Evolutionary conservation across 768 basidiomycete species (phyloP).

Genomic region (Mycena capillaripes): DNA sequence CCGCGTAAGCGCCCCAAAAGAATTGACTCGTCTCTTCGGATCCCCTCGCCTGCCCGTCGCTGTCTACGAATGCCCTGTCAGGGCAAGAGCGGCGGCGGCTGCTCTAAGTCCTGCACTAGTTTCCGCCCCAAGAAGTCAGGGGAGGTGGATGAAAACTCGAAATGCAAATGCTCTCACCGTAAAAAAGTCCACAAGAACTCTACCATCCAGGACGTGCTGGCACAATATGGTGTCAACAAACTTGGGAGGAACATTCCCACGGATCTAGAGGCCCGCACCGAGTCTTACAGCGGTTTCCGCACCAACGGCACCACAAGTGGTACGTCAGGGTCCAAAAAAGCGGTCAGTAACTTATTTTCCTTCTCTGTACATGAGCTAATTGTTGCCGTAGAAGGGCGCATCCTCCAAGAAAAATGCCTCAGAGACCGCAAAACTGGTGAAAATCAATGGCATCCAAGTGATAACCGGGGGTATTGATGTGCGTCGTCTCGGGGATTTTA

Average conservation of each 20-base stretch:
- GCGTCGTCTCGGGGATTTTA: neutral
- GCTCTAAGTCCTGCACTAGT: neutral
- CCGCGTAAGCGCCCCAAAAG: neutral
- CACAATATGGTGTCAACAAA: neutral
- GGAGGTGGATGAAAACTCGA: neutral
- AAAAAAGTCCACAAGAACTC: neutral
- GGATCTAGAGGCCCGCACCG: conserved; percentile 4
- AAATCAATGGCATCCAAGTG: neutral
- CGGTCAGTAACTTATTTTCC: neutral
- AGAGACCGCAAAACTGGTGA: neutral
- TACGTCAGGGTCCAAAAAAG: neutral
- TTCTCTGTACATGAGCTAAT: neutral
- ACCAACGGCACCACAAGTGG: neutral
- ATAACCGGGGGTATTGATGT: conserved; percentile 1
- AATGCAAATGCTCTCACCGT: conserved; percentile 7
- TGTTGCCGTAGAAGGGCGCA: neutral
- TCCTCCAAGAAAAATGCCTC: neutral
- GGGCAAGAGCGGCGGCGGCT: neutral
- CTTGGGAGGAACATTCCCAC: neutral
- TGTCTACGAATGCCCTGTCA: neutral
- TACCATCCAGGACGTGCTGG: neutral
- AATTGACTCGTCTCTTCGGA: neutral
- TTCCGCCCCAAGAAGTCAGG: neutral
- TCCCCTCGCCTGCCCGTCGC: neutral
- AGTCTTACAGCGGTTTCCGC: neutral